Evolutionary conservation across 768 basidiomycete genomes (phyloP), one percentile per base, ranked within the genome.

Genomic region (Tylopilus sp.): DNA sequence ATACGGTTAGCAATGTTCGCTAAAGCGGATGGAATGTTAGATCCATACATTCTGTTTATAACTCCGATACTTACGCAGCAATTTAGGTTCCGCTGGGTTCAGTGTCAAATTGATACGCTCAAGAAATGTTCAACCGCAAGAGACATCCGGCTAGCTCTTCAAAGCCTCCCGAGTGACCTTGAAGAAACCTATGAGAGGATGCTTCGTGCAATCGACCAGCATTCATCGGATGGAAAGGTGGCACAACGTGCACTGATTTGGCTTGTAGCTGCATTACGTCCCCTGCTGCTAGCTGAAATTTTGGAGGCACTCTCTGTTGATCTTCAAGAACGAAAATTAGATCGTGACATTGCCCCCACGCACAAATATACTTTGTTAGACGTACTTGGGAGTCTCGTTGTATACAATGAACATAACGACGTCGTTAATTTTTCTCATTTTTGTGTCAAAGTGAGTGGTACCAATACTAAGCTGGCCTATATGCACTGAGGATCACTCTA

Each of bases 101-200:
- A 61, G 15, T 61, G 59, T 43, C 52, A 61, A 18, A 33, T 61
- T 7, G 56, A 57, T 33, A 15, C 43, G 0, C 50, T 62, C 1
- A 47, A 35, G 9, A 17, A 36, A 30, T 62, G 61, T 12, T 10
- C 18, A 17, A 45, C 49, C 1, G 13, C 10, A 22, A 5, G 17
- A 26, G 52, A 57, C 1, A 42, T 62, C 15, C 35, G 40, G 13
- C 18, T 18, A 7, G 33, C 51, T 6, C 53, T 62, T 3, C 6
- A 31, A 1, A 52, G 28, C 39, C 60, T 62, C 20, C 60, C 60
- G 0, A 38, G 2, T 6, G 57, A 47, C 4, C 57, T 62, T 12
- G 44, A 62, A 1, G 57, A 50, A 18, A 62, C 57, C 1, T 62
- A 62, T 17, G 53, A 62, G 17, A 52, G 57, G 17, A 62, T 62